phyloP scores from a whole-genome alignment of 2,329 filamentous ascomycete species.

The Aspergillus melleus region DNA sequence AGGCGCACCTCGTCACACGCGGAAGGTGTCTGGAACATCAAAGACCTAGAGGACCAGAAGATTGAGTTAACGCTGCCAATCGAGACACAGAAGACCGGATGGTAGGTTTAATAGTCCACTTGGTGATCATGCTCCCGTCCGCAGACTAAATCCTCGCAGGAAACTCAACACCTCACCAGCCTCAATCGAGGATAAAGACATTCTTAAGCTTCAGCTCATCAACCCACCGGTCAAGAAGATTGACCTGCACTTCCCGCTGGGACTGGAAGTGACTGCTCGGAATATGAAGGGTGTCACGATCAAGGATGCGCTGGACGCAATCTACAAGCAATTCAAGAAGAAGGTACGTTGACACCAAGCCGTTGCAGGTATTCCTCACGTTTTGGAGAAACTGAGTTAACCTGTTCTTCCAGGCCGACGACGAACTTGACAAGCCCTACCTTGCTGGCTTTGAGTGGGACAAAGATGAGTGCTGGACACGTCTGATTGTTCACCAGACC shows the following conservation, averaged over 20 bases:
- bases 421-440: slow-evolving; percentile 84
- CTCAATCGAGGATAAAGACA: slow-evolving; percentile 77
- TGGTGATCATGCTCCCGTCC: neutral
- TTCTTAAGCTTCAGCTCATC: slow-evolving; percentile 78
- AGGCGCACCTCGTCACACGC: slow-evolving; percentile 72
- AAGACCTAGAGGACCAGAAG: slow-evolving; percentile 60
- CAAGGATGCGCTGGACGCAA: slow-evolving; percentile 93
- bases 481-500: slow-evolving; percentile 82
- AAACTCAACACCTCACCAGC: slow-evolving; percentile 87
- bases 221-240: slow-evolving; percentile 88
- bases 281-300: slow-evolving; percentile 95
- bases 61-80: slow-evolving; percentile 36
- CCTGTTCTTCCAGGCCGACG: slow-evolving; percentile 65
- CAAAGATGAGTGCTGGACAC: slow-evolving; percentile 85
- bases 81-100: slow-evolving; percentile 38
- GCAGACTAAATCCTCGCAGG: slow-evolving; percentile 52
- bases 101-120: slow-evolving; percentile 21
- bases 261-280: slow-evolving; percentile 81
- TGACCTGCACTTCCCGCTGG: slow-evolving; percentile 86
- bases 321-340: slow-evolving; percentile 96
- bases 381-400: neutral
- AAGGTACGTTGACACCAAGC: slow-evolving; percentile 60
- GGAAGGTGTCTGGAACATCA: slow-evolving; percentile 76
- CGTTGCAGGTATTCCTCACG: neutral
- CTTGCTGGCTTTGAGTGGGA: slow-evolving; percentile 97